Evolutionary conservation across 1,284 basidiomycete genomes (phyloP), one percentile per base, ranked within the genome.

Genomic region (Apiotrichum mycotoxinovorans): DNA sequence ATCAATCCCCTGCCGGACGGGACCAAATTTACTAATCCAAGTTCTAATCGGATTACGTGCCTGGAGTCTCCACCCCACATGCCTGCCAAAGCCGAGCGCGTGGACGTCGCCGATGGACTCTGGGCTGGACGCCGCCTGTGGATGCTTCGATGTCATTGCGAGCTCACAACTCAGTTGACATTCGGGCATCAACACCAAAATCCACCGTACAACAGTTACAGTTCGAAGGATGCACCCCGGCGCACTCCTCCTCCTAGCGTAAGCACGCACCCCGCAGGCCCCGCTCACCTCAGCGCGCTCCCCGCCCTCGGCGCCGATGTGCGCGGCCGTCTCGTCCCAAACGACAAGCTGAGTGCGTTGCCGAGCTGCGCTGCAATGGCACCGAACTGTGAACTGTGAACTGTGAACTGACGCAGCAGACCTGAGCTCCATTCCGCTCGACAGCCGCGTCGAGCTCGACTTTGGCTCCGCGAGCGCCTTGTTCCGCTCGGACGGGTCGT

Each of bases 401-500:
- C n/a, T n/a, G n/a, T n/a, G n/a, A n/a, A 1, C 48, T 50, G 18
- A 50, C 48, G 12, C 12, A 11, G 7, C 37, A 61, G 60, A 56
- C 46, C 27, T 51, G 18, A 43, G 42, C 18, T 18, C 18, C 14
- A 46, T 70, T 18, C 63, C 66, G 2, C 58, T 68, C 37, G 57
- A 58, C 11, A 68, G 67, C 20, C 61, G 62, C 20, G 61, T 75
- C 14, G 63, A 62, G 18, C 55, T 73, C 14, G 63, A 72, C 60
- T 56, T 66, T 42, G 70, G 70, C 3, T 56, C 56, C 8, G 47
- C 47, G 40, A 54, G 56, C 34, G 61, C 67, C 7, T 64, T 63
- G 40, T 59, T 75, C 41, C 63, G 58, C 25, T 59, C 60, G 34
- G 72, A 73, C 50, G 73, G 73, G 2, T 60, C 61, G 18, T 75